Evolutionary conservation across 768 basidiomycete genomes (phyloP).

Genomic region (Mycena latifolia): DNA sequence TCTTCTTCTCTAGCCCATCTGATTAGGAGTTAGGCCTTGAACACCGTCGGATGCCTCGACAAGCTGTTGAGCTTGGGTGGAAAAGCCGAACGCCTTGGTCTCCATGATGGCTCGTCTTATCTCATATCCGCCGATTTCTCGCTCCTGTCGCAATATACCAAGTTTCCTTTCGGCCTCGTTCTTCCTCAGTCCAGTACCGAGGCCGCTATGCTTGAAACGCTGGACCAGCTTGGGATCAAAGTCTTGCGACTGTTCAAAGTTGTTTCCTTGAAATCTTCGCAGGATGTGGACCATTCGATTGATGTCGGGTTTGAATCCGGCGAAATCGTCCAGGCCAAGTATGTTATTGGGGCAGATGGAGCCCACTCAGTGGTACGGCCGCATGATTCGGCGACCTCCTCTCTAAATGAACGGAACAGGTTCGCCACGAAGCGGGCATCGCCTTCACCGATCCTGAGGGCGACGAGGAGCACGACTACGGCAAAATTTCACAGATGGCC

Average conservation of each 20-base stretch:
- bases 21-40: too few species aligned
- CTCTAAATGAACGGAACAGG: slow-evolving; percentile 46
- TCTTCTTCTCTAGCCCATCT: too few species aligned
- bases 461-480: slow-evolving; percentile 39
- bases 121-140: too few species aligned
- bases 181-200: slow-evolving; percentile 62
- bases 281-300: slow-evolving; percentile 39
- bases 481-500: slow-evolving; percentile 53
- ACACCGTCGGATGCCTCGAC: too few species aligned
- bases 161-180: too few species aligned
- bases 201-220: slow-evolving; percentile 48
- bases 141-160: slow-evolving; percentile 56
- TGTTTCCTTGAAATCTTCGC: slow-evolving; percentile 48
- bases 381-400: neutral
- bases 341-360: slow-evolving; percentile 67
- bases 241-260: slow-evolving; percentile 54
- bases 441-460: slow-evolving; percentile 58
- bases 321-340: slow-evolving; percentile 54
- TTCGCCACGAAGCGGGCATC: slow-evolving; percentile 57
- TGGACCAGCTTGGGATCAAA: slow-evolving; percentile 46
- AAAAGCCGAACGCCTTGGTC: too few species aligned
- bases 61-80: too few species aligned
- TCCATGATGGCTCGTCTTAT: too few species aligned
- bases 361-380: slow-evolving; percentile 55
- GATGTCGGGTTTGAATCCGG: slow-evolving; percentile 63